Base-by-base conservation (phyloP, 768 basidiomycete species). In the Botryobasidium botryosum region DNA sequence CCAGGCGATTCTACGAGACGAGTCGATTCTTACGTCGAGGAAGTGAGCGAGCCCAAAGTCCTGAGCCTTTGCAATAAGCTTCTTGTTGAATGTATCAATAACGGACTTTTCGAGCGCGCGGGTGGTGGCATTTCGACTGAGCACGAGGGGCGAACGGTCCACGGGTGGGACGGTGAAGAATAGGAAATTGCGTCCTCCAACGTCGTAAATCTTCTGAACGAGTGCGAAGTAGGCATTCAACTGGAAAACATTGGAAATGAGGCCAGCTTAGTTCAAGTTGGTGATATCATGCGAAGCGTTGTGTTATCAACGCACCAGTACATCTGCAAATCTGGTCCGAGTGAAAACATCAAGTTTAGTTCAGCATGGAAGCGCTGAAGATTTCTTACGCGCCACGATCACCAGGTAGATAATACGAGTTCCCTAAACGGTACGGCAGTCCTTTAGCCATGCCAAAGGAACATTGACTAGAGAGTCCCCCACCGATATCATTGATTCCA, bases 401-500 rank as follows among this genome's bases (percentile, higher is more conserved):
- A 0, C 72, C 74, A 24, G 60, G 49, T 42, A 57, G 17, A 40
- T 64, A 68, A 46, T 64, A 75, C 68, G n/a, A 72, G 51, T 71
- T 71, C 24, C 70, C 55, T 53, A 3, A 61, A 28, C 35, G 48
- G 45, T 35, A 25, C 40, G 26, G 18, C 21, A 31, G 25, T 18
- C 29, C 35, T 4, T 5, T 6, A 47, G 7, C 24, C 20, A 1
- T 8, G n/a, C 26, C 13, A 43, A 24, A 27, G 6, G 4, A 20
- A 7, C 18, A 7, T 55, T 43, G 37, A 59, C 33, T 53, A 58
- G 27, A 27, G 17, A n/a, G 12, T 20, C 6, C 21, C 23, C 26
- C 24, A 50, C 36, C 74, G 26, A 79, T 67, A 52, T 79, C 78
- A 52, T 80, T 80, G 51, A 80, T 74, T 1, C 79, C 78, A 46